These are phyloP conservation scores for Syncephalastrum sp. DNA, from an alignment of 371 early-diverging fungal species.

Conservation along the genomic window DNA sequence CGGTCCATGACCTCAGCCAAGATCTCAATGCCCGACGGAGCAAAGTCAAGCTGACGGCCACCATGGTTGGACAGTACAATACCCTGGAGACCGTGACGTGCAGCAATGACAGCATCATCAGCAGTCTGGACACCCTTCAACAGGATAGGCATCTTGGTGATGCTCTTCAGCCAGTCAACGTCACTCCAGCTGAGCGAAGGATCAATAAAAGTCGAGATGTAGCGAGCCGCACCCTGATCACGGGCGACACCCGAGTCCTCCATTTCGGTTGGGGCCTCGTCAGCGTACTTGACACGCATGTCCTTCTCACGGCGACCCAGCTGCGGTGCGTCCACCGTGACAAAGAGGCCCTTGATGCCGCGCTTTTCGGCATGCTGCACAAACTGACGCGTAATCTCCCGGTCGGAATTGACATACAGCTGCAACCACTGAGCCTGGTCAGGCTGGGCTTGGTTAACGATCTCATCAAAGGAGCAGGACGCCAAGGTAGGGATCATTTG, in stretches of 20 bases:
- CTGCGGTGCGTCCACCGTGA: conserved; percentile 92
- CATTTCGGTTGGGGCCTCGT: conserved; percentile 29
- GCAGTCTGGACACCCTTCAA: conserved; percentile 89
- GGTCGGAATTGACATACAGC: conserved; percentile 87
- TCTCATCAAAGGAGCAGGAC: conserved; percentile 65
- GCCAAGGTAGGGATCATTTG: conserved; percentile 79
- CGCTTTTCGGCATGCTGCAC: conserved; percentile 75
- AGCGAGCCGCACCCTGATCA: conserved; percentile 67
- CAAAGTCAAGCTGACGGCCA: conserved; percentile 89
- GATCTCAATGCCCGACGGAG: conserved; percentile 70
- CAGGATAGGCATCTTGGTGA: conserved; percentile 82
- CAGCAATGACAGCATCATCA: conserved; percentile 89
- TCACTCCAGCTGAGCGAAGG: conserved; percentile 83
- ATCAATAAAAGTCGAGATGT: conserved; percentile 75
- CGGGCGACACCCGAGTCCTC: conserved; percentile 27
- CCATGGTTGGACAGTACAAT: conserved; percentile 93
- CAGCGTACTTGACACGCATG: conserved; percentile 68
- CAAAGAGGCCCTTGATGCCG: conserved; percentile 81
- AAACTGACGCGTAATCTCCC: conserved; percentile 65
- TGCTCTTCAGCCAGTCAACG: conserved; percentile 77
- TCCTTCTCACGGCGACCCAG: conserved; percentile 87
- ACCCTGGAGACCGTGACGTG: conserved; percentile 71
- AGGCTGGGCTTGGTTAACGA: conserved; percentile 41
- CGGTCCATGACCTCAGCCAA: conserved; percentile 79
- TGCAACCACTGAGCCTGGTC: conserved; percentile 74